Evolutionary conservation across 345 rosid genomes (phyloP).

Genomic region (Eucalyptus rudis): DNA sequence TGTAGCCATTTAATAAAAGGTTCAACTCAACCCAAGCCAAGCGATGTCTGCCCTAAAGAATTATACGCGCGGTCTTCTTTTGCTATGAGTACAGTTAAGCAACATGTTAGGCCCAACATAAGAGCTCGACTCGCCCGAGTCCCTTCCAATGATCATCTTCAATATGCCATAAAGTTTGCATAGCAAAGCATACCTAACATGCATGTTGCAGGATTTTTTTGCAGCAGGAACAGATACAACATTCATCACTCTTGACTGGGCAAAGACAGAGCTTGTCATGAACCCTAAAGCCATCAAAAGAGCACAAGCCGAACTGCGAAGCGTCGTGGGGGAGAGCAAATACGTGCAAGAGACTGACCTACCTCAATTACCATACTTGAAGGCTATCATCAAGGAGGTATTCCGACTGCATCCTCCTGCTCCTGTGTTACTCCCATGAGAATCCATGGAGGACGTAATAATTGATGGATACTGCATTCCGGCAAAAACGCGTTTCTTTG

Average conservation of each 20-base stretch:
- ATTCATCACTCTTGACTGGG: constrained; percentile 19
- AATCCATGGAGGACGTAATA: constrained; percentile 27
- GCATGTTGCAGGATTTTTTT: constrained; percentile 20
- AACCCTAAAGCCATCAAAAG: constrained; percentile 15
- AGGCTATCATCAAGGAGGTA: constrained; percentile 39
- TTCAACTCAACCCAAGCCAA: not conserved
- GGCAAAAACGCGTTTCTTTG: constrained; percentile 14
- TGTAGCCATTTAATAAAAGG: too few species aligned
- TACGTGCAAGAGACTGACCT: constrained; percentile 28
- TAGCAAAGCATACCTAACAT: not conserved
- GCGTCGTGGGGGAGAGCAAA: constrained; percentile 9
- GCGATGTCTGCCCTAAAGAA: not conserved
- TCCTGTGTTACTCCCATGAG: constrained; percentile 43
- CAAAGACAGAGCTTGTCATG: constrained; percentile 30
- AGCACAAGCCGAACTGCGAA: constrained; percentile 29
- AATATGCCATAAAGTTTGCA: not conserved
- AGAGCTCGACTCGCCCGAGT: not conserved
- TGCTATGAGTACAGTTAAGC: not conserved
- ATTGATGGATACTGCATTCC: constrained; percentile 33
- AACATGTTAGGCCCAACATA: too few species aligned
- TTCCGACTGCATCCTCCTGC: constrained; percentile 42
- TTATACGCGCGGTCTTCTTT: not conserved
- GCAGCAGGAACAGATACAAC: constrained; percentile 28
- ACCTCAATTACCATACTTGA: constrained; percentile 20
- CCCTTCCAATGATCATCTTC: not conserved